Percentiles rank a stretch among this genome's conserved stretches.
These are phyloP conservation scores for Endotrypanum monterogeii DNA, from an alignment of 208 protist species.

Conservation along the genomic window DNA sequence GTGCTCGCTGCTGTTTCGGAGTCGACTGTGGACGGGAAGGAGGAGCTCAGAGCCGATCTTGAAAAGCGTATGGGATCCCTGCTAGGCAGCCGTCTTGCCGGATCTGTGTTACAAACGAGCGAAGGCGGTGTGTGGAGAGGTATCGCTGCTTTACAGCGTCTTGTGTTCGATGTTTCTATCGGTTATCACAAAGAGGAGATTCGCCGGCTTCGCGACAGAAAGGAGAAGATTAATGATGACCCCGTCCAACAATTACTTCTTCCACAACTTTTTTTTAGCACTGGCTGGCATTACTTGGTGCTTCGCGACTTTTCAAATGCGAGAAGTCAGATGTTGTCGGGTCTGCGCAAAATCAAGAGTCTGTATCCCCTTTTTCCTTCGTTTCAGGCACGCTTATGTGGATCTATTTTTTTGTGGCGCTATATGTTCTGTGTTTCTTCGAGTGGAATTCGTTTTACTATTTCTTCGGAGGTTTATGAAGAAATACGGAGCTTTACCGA, in stretches of 20 bases:
- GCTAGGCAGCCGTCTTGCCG: slow-evolving; percentile 26
- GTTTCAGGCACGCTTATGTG: slow-evolving; percentile 48
- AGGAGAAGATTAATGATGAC: slow-evolving; percentile 11
- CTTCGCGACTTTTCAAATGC: slow-evolving; percentile 44
- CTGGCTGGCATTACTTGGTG: slow-evolving; percentile 69
- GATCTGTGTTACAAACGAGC: slow-evolving; percentile 21
- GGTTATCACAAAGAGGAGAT: slow-evolving; percentile 34
- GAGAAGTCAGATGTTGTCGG: slow-evolving; percentile 41
- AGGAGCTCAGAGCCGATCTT: slow-evolving; percentile 11
- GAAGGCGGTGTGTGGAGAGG: slow-evolving; percentile 20
- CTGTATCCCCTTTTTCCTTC: slow-evolving; percentile 40
- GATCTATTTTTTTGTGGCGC: slow-evolving; percentile 55
- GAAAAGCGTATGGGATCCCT: slow-evolving; percentile 25
- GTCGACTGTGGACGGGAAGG: not conserved
- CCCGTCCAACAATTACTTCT: slow-evolving; percentile 8
- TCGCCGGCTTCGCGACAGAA: slow-evolving; percentile 16
- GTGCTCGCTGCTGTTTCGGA: slow-evolving; percentile 25
- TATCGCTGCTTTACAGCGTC: slow-evolving; percentile 21
- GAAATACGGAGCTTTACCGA: slow-evolving; percentile 37
- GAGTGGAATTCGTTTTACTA: slow-evolving; percentile 39
- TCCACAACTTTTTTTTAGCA: slow-evolving; percentile 47
- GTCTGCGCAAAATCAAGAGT: slow-evolving; percentile 32
- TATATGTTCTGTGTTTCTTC: slow-evolving; percentile 38
- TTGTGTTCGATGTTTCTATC: slow-evolving; percentile 15
- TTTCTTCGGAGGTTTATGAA: slow-evolving; percentile 36